Evolutionary conservation across 371 early-diverging fungal genomes (phyloP), one percentile per base, ranked within the genome.

Genomic region (Mucor lusitanicus): DNA sequence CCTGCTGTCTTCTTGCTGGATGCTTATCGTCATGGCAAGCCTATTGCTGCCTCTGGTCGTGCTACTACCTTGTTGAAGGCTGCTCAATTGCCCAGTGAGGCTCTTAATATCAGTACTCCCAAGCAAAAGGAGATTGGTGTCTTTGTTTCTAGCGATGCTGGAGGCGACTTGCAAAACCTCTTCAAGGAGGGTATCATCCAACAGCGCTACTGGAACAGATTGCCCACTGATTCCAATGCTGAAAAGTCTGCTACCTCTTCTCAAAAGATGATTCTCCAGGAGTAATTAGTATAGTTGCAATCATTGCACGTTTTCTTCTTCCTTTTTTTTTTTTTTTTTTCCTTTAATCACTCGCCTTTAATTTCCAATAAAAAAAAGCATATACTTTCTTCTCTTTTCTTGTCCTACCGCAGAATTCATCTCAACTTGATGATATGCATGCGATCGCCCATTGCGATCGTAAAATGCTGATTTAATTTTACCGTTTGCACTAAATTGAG

Each of bases 121-220:
- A 40, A 25, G 21, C 21, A 30, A 25, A 25, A 33, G 3, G 48
- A 59, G 11, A 32, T 30, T 30, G 46, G 39, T 40, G 27, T 48
- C 6, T 53, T 53, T 25, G 13, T 53, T 27, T 2, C 53, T 13
- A 37, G 28, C 17, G 59, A 65, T 19, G 39, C 46, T 15, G 33
- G 46, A 23, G 53, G 62, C 32, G 30, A 42, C 15, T 7, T 67
- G 23, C 6, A 54, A 33, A 12, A 15, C 6, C 4, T n/a, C 1
- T 70, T 70, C 21, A 53, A 75, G 42, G 59, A 71, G 21, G 78
- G 76, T 27, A 61, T 81, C 12, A 54, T 76, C 1, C 50, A 70
- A n/a, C 81, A 78, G 48, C 69, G 77, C 32, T 78, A 75, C 71
- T 81, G 81, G 81, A 53, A 58, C 25, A 64, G 77, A 50, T 66